Percentiles rank a stretch among this genome's conserved stretches.
Evolutionary conservation across 140 eudicot genomes (phyloP).

Genomic region (Erigeron philadelphicus): DNA sequence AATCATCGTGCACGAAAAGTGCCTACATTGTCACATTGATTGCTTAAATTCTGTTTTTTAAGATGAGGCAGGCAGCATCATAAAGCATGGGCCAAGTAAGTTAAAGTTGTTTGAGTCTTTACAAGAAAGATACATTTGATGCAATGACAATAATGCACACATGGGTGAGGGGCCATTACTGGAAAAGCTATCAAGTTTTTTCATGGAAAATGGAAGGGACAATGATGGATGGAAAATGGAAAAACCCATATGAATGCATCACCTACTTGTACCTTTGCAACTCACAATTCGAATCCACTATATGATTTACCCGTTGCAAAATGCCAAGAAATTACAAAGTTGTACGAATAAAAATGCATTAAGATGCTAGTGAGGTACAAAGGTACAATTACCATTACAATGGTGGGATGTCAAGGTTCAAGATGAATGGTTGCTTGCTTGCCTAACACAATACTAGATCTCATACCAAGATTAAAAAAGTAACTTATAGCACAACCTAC

Average conservation of each 20-base stretch:
- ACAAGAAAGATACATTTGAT: conserved; percentile 33
- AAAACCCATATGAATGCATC: conserved; percentile 26
- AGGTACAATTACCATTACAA: not conserved
- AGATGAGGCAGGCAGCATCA: conserved; percentile 35
- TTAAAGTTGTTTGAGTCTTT: conserved; percentile 33
- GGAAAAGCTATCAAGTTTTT: conserved; percentile 30
- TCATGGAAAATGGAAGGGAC: conserved; percentile 30
- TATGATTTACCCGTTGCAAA: conserved; percentile 14
- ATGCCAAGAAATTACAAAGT: conserved; percentile 9
- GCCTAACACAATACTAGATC: not conserved
- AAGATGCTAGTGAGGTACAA: not conserved
- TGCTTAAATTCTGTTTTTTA: conserved; percentile 17
- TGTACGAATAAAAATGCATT: not conserved
- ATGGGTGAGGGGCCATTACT: conserved; percentile 42
- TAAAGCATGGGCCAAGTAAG: conserved; percentile 36
- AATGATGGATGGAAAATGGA: conserved; percentile 22
- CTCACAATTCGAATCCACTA: conserved; percentile 15
- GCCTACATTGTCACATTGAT: not conserved
- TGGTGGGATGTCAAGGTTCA: not conserved
- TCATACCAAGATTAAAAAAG: too few relatives aligned
- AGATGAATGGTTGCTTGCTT: not conserved
- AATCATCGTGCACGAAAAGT: not conserved
- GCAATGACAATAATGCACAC: conserved; percentile 39
- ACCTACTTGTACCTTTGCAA: conserved; percentile 26
- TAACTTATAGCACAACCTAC: too few relatives aligned